A percentile compares a stretch with the other conserved stretches of the same genome.
Conservation (phyloP, 768 basidiomycete species). For the Lactarius pseudohatsudake region DNA sequence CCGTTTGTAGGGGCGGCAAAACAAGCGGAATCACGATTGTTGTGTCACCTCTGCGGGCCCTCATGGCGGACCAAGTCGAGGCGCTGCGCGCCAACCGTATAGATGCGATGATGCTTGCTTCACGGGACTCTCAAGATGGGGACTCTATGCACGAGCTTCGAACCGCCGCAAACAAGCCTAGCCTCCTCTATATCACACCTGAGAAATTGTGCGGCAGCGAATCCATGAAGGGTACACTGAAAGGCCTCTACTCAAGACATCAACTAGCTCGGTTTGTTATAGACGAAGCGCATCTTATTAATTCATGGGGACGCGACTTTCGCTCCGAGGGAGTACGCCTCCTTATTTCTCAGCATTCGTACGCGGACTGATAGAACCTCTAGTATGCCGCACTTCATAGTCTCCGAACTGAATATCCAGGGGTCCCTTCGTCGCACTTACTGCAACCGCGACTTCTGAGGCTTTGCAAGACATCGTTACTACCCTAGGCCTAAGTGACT, state of each 20-base stretch:
- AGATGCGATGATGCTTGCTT: conserved; percentile 53
- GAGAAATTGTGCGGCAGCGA: conserved; percentile 76
- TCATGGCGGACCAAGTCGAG: conserved; percentile 88
- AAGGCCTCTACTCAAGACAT: conserved; percentile 52
- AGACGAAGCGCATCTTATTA: conserved; percentile 96
- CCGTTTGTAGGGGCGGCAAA: conserved; percentile 68
- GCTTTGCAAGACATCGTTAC: conserved; percentile 77
- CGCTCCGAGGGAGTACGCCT: conserved; percentile 44
- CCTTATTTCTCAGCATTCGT: background rate
- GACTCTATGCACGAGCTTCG: conserved; percentile 45
- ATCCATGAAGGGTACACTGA: conserved; percentile 54
- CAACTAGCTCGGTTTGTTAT: conserved; percentile 86
- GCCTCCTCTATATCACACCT: conserved; percentile 86
- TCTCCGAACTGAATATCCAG: conserved; percentile 72
- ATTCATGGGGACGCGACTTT: conserved; percentile 93
- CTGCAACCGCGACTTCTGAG: conserved; percentile 85
- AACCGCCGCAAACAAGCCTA: conserved; percentile 49
- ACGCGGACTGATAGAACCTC: background rate
- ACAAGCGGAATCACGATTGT: conserved; percentile 87
- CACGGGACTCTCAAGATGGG: conserved; percentile 37
- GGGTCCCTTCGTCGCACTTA: conserved; percentile 94
- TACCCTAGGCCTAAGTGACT: conserved; percentile 60
- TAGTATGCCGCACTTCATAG: conserved; percentile 40
- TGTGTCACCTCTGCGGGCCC: conserved; percentile 80
- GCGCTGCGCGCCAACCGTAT: conserved; percentile 63